Conservation (phyloP, 495 filamentous ascomycete species). For the Aspergillus sclerotiicarbonarius region DNA sequence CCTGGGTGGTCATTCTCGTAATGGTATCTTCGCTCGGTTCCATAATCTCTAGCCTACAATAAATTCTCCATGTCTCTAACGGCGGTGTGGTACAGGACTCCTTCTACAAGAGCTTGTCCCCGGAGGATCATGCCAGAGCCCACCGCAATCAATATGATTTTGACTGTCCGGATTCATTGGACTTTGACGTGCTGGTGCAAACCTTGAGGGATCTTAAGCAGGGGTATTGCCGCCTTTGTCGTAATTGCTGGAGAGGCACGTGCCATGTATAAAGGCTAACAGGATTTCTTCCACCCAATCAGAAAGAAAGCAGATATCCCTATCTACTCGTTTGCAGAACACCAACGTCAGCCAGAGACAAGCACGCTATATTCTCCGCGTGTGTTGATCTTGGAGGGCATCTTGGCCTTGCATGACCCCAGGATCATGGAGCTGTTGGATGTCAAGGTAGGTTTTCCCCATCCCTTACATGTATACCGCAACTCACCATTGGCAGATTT, state of each 20-base stretch:
- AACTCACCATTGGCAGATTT: constrained; percentile 58
- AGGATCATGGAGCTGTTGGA: constrained; percentile 85
- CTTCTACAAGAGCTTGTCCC: constrained; percentile 83
- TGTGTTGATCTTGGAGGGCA: constrained; percentile 92
- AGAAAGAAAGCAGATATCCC: constrained; percentile 93
- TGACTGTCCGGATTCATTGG: constrained; percentile 89
- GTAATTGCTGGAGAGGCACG: not conserved
- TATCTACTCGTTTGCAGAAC: constrained; percentile 91
- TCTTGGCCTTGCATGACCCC: constrained; percentile 88
- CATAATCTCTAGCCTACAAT: constrained; percentile 6
- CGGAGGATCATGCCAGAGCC: constrained; percentile 70
- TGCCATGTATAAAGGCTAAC: constrained; percentile 8
- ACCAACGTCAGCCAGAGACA: constrained; percentile 74
- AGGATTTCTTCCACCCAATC: not conserved
- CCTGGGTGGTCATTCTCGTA: constrained; percentile 96
- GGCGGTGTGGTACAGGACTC: constrained; percentile 64
- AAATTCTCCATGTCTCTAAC: constrained; percentile 24
- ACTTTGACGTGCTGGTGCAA: constrained; percentile 88
- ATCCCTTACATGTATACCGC: constrained; percentile 6
- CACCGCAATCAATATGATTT: constrained; percentile 94
- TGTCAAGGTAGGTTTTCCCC: constrained; percentile 63
- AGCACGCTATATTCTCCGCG: constrained; percentile 93
- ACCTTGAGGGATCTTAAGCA: constrained; percentile 78
- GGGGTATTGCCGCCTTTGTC: constrained; percentile 60
- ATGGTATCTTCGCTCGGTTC: constrained; percentile 61